A percentile compares a stretch with the other conserved stretches of the same genome.
These are phyloP conservation scores for Rubia yunnanensis DNA, from an alignment of 257 asterid species.

Conservation along the genomic window DNA sequence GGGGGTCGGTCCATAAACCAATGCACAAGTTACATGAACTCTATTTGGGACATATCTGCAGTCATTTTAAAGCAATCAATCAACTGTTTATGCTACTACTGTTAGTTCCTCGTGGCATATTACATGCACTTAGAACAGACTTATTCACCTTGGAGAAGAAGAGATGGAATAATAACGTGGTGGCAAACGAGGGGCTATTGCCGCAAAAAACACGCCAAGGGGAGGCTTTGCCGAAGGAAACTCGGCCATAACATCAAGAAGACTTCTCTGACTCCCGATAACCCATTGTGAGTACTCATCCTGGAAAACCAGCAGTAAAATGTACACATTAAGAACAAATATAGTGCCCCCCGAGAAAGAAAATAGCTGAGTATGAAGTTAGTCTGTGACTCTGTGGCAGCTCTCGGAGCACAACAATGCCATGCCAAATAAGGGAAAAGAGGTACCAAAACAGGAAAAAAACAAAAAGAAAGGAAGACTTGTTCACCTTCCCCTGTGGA, in stretches of 20 bases:
- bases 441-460: not conserved
- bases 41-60: constrained; percentile 52
- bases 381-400: not conserved
- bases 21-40: constrained; percentile 68
- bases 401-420: not conserved
- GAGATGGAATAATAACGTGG: constrained; percentile 79
- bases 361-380: not conserved
- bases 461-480: not conserved
- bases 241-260: constrained; percentile 74
- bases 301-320: constrained; percentile 23
- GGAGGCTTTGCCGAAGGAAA: constrained; percentile 80
- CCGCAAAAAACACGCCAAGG: constrained; percentile 79
- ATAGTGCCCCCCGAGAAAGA: not conserved
- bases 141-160: constrained; percentile 55
- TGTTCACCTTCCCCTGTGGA: constrained; percentile 67
- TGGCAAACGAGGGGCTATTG: constrained; percentile 64
- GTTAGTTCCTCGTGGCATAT: constrained; percentile 1
- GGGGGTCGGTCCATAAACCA: constrained; percentile 63
- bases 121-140: constrained; percentile 6
- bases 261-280: constrained; percentile 66
- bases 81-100: constrained; percentile 1
- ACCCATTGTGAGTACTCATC: constrained; percentile 69
- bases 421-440: not conserved
- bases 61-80: constrained; percentile 14
- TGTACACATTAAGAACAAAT: not conserved